Conservation (phyloP, 768 basidiomycete species). For the Tylopilus subfusipes region DNA sequence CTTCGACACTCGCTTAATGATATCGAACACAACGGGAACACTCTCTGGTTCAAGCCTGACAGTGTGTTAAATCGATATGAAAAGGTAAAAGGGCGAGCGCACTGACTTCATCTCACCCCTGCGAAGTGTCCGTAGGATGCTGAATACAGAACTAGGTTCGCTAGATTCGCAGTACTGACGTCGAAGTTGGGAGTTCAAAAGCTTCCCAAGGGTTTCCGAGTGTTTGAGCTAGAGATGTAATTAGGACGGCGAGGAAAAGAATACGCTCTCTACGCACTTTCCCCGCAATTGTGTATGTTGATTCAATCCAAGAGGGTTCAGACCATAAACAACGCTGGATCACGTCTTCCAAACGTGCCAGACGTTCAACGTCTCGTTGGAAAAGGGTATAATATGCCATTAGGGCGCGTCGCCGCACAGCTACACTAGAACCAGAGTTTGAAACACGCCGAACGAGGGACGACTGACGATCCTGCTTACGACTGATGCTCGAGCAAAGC, state of each 20-base stretch:
- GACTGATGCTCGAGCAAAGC: constrained; percentile 68
- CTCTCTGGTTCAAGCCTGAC: constrained; percentile 23
- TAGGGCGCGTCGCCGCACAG: constrained; percentile 61
- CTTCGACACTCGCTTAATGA: constrained; percentile 25
- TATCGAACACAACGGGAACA: constrained; percentile 20
- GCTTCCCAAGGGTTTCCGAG: constrained; percentile 18
- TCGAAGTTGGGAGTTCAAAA: constrained; percentile 23
- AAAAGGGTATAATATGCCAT: constrained; percentile 56
- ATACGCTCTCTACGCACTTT: constrained; percentile 20
- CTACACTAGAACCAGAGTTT: constrained; percentile 38
- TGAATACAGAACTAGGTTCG: neutral
- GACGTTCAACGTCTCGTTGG: constrained; percentile 40
- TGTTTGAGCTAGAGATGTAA: constrained; percentile 17
- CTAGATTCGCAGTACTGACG: constrained; percentile 10
- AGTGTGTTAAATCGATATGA: neutral
- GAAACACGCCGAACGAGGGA: neutral
- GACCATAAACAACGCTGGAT: constrained; percentile 11
- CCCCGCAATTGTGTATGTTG: constrained; percentile 10
- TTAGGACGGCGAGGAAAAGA: constrained; percentile 4
- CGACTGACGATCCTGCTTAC: constrained; percentile 53
- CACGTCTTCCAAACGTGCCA: constrained; percentile 38
- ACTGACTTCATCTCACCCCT: constrained; percentile 25
- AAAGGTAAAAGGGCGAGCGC: neutral
- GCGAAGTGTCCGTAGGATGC: constrained; percentile 25
- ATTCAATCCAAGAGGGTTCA: constrained; percentile 8